phyloP scores from a whole-genome alignment of 2,329 filamentous ascomycete genomes.

The Coniochaeta sp. region DNA sequence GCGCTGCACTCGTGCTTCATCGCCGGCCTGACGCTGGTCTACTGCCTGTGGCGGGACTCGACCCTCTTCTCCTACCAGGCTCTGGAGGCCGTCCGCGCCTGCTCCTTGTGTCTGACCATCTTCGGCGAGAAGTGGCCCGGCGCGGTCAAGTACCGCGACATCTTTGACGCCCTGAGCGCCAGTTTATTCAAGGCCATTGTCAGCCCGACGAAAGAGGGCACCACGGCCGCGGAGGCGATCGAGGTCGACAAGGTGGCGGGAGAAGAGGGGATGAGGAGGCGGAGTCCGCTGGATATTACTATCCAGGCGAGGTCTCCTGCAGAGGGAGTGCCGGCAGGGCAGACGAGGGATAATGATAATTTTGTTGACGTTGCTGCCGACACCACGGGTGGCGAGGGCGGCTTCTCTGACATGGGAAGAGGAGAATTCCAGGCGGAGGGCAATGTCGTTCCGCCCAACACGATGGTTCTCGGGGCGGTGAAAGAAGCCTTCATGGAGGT shows the following conservation, averaged over 20 bases:
- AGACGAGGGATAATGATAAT: neutral
- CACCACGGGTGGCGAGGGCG: neutral
- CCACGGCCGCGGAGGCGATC: too few relatives aligned
- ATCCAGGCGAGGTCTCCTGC: neutral
- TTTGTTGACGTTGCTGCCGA: neutral
- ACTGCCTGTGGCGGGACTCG: slow-evolving; percentile 18
- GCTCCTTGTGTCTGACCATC: slow-evolving; percentile 18
- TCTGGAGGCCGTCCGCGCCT: slow-evolving; percentile 18
- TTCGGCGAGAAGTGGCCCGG: slow-evolving; percentile 20
- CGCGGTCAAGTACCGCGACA: slow-evolving; percentile 20
- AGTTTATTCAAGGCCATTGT: slow-evolving; percentile 16
- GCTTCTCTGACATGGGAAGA: neutral
- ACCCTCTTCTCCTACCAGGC: slow-evolving; percentile 16
- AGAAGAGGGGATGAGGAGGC: slow-evolving; percentile 1
- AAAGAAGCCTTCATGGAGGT: slow-evolving; percentile 21
- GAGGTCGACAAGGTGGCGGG: neutral
- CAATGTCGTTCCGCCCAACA: neutral
- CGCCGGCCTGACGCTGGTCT: slow-evolving; percentile 18
- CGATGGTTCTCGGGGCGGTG: slow-evolving; percentile 13
- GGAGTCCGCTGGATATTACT: neutral
- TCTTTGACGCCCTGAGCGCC: slow-evolving; percentile 16
- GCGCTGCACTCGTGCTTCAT: slow-evolving; percentile 22
- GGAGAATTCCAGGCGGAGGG: neutral
- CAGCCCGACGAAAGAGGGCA: neutral
- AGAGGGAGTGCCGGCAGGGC: neutral